Evolutionary conservation across 345 rosid genomes (phyloP).

Genomic region (Pistacia integerrima): DNA sequence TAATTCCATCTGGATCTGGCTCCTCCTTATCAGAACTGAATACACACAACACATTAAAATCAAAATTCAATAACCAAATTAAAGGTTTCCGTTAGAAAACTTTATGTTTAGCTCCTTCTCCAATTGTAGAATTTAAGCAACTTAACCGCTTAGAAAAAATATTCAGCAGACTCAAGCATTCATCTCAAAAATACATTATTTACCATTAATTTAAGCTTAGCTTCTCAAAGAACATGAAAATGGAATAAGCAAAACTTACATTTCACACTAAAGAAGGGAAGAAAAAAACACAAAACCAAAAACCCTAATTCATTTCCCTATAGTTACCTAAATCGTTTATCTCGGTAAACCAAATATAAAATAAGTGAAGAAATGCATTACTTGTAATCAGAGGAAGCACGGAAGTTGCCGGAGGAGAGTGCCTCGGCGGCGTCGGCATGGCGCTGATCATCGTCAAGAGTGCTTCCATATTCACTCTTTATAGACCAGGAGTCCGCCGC

Average conservation of each 20-base stretch:
- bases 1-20: slow-evolving; percentile 73
- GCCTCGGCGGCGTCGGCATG: slow-evolving; percentile 95
- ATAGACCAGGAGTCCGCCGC: slow-evolving; percentile 99
- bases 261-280: not conserved
- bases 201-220: not conserved
- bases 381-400: slow-evolving; percentile 83
- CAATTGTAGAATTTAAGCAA: not conserved
- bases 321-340: not conserved
- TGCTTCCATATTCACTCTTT: slow-evolving; percentile 97
- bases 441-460: slow-evolving; percentile 97
- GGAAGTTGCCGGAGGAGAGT: slow-evolving; percentile 73
- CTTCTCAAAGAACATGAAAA: not conserved
- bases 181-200: not conserved
- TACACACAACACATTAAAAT: slow-evolving; percentile 5
- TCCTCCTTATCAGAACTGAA: slow-evolving; percentile 94
- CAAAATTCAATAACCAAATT: not conserved
- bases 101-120: not conserved
- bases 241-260: not conserved
- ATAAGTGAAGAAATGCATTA: not conserved
- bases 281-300: not conserved
- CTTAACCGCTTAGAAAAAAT: no score
- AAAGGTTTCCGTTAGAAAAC: not conserved
- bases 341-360: not conserved
- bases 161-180: not conserved
- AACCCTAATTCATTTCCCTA: not conserved